Base-by-base conservation (phyloP, 108 stramenopile genomes). In the Cyclotella atomus region DNA sequence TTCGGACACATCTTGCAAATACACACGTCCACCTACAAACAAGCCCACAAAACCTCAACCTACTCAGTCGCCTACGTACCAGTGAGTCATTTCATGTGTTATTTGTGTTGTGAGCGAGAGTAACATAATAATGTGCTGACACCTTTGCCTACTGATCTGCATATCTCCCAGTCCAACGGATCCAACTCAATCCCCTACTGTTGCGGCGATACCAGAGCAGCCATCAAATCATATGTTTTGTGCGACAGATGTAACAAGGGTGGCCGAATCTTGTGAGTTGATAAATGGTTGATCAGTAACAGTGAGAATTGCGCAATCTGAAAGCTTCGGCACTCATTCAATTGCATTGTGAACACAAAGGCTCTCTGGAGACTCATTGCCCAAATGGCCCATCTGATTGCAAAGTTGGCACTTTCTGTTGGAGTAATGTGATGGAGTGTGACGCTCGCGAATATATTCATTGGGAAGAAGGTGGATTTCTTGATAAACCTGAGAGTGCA, bases 191-290 rank as follows among this genome's bases (percentile, higher is more conserved):
- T 36, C 61, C 10, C 71, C 71, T 5, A 62, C 71, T 10, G 23
- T 59, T 25, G 60, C 30, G 12, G 7, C 49, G 60, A 21, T 72
- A 47, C 36, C 34, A 14, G 71, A 62, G 14, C 49, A 41, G 1
- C 62, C 71, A 24, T 38, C 60, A 14, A 72, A 72, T 30, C 71
- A 72, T 49, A 44, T 61, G 47, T 72, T 72, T 60, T 72, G 71
- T 41, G 60, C 60, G 6, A 21, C 38, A 28, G 21, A 43, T 38
- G 55, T 65, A 17, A 3, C 30, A 9, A 33, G 49, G 49, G 38
- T 27, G 32, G 5, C 43, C 50, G 38, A 43, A 55, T 14, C 23
- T 45, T 44, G 55, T 57, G n/a, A 45, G 54, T 44, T 33, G n/a
- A n/a, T n/a, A n/a, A n/a, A n/a, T n/a, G n/a, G n/a, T n/a, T n/a